Conservation (phyloP, 768 basidiomycete species). For the Sarcomyxa edulis region DNA sequence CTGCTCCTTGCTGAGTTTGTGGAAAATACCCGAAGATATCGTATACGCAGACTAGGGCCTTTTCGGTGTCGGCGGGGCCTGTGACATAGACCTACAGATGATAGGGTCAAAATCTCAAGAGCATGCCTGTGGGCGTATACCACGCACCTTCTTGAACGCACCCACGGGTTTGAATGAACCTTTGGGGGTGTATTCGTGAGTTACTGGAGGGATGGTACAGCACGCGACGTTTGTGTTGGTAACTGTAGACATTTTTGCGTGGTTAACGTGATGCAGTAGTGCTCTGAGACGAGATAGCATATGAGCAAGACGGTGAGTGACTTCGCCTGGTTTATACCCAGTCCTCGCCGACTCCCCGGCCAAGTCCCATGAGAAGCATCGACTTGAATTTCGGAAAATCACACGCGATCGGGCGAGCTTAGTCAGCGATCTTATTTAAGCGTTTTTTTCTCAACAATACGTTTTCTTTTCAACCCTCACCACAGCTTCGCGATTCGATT, state of each 20-base stretch:
- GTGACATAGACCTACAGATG: constrained; percentile 52
- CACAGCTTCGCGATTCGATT: constrained; percentile 27
- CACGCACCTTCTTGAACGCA: constrained; percentile 41
- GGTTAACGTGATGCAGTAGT: constrained; percentile 31
- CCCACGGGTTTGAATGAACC: constrained; percentile 43
- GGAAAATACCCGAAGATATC: constrained; percentile 68
- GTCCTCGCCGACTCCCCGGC: background rate
- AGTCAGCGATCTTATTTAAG: constrained; percentile 4
- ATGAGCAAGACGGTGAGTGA: background rate
- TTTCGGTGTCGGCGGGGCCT: constrained; percentile 41
- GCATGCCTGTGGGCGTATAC: no score
- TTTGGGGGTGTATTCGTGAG: constrained; percentile 47
- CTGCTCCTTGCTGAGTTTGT: constrained; percentile 61
- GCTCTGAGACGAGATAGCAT: constrained; percentile 30
- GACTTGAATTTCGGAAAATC: no score
- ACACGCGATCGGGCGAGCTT: no score
- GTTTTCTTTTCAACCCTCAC: constrained; percentile 30
- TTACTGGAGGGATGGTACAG: constrained; percentile 51
- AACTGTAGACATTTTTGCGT: constrained; percentile 28
- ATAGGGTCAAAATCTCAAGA: no score
- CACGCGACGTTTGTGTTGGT: constrained; percentile 38
- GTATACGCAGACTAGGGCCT: constrained; percentile 51
- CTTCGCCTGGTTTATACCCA: no score
- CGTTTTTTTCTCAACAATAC: constrained; percentile 10
- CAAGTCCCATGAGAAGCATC: no score